phyloP scores from a whole-genome alignment of 164 flowering plant genomes.

The Warburgia ugandensis region DNA sequence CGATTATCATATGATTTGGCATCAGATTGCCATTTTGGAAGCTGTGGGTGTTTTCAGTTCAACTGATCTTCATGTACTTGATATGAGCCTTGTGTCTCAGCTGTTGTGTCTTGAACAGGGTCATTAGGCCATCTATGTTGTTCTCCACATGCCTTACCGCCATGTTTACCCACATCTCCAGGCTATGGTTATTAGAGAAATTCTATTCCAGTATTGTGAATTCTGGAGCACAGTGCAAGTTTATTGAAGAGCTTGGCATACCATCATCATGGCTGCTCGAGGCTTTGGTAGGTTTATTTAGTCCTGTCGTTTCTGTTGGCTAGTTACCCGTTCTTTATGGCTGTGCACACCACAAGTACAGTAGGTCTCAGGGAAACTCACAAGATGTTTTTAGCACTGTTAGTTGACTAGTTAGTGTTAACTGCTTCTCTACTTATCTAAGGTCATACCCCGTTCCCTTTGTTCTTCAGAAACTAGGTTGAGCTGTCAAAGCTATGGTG shows the following conservation, averaged over 20 bases:
- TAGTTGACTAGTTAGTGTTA: background rate
- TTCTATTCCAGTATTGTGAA: constrained; percentile 92
- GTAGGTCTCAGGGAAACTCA: too few relatives aligned
- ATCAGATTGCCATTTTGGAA: constrained; percentile 81
- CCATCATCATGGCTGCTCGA: constrained; percentile 89
- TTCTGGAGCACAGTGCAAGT: constrained; percentile 74
- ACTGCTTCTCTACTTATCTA: background rate
- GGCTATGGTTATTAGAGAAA: constrained; percentile 67
- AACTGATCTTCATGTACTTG: constrained; percentile 81
- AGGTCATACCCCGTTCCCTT: too few relatives aligned
- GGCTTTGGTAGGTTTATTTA: constrained; percentile 62
- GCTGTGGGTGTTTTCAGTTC: constrained; percentile 79
- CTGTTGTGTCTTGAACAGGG: constrained; percentile 69
- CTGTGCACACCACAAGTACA: too few relatives aligned
- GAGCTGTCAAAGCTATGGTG: too few relatives aligned
- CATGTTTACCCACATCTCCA: constrained; percentile 79
- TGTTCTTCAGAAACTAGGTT: background rate
- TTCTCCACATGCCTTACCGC: constrained; percentile 76
- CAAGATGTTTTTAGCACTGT: background rate
- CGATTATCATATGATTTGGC: constrained; percentile 99
- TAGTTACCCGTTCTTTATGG: background rate
- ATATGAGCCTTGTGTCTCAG: constrained; percentile 89
- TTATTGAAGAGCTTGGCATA: constrained; percentile 76
- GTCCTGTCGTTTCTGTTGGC: background rate
- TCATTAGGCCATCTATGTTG: constrained; percentile 99